phyloP scores from a whole-genome alignment of 116 monocot genomes.

The Phalaenopsis hybrid region DNA sequence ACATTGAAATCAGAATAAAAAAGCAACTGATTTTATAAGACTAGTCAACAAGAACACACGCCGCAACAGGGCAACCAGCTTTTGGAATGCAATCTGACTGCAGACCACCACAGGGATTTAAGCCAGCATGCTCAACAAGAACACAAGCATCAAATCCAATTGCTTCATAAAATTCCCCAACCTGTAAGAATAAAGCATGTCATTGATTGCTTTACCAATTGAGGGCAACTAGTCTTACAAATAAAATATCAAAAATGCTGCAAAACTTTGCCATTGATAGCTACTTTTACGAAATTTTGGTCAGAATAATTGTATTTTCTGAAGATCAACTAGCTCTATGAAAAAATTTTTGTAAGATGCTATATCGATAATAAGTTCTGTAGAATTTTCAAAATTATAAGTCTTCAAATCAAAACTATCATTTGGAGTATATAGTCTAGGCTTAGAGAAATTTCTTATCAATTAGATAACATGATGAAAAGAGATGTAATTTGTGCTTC shows the following conservation, averaged over 20 bases:
- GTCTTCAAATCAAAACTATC: no score
- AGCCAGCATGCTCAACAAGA: constrained; percentile 97
- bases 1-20: neutral
- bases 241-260: neutral
- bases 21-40: neutral
- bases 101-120: constrained; percentile 97
- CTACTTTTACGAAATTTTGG: neutral
- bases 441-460: no score
- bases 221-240: neutral
- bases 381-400: no score
- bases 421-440: no score
- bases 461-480: no score
- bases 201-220: neutral
- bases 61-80: constrained; percentile 97
- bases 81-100: constrained; percentile 90
- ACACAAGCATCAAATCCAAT: constrained; percentile 99
- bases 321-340: neutral
- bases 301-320: neutral
- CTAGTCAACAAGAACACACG: constrained; percentile 14
- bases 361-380: no score
- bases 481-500: no score
- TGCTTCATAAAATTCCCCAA: constrained; percentile 98
- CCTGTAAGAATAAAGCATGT: constrained; percentile 32
- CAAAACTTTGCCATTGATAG: neutral
- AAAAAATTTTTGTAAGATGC: neutral